Base-by-base conservation (phyloP, 2,329 filamentous ascomycete genomes). In the Podosphaera leucotricha region DNA sequence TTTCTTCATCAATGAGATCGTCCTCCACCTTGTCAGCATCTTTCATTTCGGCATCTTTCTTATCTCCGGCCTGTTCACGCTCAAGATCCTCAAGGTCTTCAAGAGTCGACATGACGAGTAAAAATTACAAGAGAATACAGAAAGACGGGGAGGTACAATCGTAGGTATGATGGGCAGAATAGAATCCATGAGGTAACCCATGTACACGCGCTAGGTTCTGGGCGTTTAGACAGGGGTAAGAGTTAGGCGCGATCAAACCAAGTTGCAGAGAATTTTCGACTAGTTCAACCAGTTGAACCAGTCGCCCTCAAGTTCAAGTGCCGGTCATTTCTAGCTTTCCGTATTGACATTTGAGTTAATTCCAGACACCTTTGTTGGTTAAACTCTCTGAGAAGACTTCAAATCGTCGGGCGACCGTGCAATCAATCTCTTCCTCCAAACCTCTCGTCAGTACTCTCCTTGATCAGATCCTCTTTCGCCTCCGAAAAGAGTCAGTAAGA, bases 1-100 rank as follows among this genome's bases (percentile, higher is more conserved):
- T 87, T 66, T 98, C 90, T 45, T 87, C 78, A 62, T 95, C 87
- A 51, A 98, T 71, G 44, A 86, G 71, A 53, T 92, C 79, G 41
- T 87, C 82, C 54, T 82, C 77, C 55, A 73, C 72, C 46, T 75
- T 65, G 50, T 79, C 77, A 10, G 75, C 78, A 60, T 94, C 86
- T 61, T 87, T 77, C 86, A 94, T 94, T 46, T 92, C 84, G 43
- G 78, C 78, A 65, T 70, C 64, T 53, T 71, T 70, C 53, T 72
- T 68, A 54, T 74, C 67, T 60, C 78, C 70, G 59, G 77, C 72
- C 65, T 71, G 71, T 62, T 71, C 66, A 60, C 79, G 72, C 66
- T 82, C 77, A 59, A 81, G 66, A 60, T 80, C 75, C 57, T 82
- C 77, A 54, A 82, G 73, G 65, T 82, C 77, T 67, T 83, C 78